These are phyloP conservation scores for Moelleriella libera DNA, from an alignment of 2,329 filamentous ascomycete genomes.

Conservation along the genomic window DNA sequence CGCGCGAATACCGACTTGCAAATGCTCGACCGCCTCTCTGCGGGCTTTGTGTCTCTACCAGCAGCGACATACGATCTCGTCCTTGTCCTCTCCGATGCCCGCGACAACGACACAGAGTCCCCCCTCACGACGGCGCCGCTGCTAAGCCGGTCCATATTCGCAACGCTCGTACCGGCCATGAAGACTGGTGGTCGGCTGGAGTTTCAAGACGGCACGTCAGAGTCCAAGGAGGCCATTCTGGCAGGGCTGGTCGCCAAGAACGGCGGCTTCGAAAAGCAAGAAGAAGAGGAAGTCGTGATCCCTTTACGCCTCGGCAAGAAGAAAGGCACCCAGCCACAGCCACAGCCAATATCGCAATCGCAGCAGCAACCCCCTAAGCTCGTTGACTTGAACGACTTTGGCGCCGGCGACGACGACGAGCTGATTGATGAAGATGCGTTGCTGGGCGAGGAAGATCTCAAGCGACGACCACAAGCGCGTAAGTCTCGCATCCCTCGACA, in stretches of 20 bases:
- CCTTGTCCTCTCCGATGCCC: conserved; percentile 67
- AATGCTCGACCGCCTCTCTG: conserved; percentile 88
- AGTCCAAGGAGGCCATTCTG: conserved; percentile 68
- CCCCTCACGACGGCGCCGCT: conserved; percentile 27
- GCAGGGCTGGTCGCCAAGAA: conserved; percentile 57
- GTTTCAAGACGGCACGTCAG: conserved; percentile 44
- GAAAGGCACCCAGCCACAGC: conserved; percentile 13
- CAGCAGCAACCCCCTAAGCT: no score
- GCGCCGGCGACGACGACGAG: conserved; percentile 53
- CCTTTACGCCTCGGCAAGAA: conserved; percentile 29
- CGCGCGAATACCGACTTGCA: conserved; percentile 74
- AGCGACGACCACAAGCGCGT: conserved; percentile 68
- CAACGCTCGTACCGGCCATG: conserved; percentile 54
- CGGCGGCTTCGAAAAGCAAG: conserved; percentile 61
- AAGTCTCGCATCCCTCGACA: conserved; percentile 23
- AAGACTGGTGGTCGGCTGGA: conserved; percentile 53
- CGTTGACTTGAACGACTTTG: conserved; percentile 37
- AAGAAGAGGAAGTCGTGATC: conserved; percentile 43
- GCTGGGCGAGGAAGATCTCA: conserved; percentile 72
- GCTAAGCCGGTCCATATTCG: conserved; percentile 53
- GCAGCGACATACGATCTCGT: conserved; percentile 68
- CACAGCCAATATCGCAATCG: no score
- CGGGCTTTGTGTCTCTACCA: conserved; percentile 68
- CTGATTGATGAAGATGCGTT: conserved; percentile 84
- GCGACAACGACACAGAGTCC: conserved; percentile 50